Conservation (phyloP, 2,329 filamentous ascomycete species). For the Dryadomyces quercus-mongolicae region DNA sequence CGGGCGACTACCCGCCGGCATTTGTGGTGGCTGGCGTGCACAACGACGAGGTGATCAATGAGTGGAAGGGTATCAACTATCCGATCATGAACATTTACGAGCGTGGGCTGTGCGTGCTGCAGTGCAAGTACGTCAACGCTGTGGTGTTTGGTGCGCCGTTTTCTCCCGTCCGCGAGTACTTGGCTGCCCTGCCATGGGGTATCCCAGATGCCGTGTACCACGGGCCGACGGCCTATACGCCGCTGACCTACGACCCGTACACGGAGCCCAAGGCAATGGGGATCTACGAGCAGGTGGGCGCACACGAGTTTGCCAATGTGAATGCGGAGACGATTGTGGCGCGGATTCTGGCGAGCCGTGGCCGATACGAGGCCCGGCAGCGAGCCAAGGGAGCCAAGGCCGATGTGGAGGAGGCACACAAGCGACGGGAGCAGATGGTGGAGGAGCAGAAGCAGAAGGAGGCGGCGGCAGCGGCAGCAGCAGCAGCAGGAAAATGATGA, state of each 20-base stretch:
- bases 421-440: constrained; percentile 49
- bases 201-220: constrained; percentile 79
- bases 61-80: constrained; percentile 95
- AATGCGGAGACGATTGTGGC: constrained; percentile 89
- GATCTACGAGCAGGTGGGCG: constrained; percentile 68
- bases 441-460: constrained; percentile 41
- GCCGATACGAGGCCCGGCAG: constrained; percentile 85
- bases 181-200: constrained; percentile 61
- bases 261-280: constrained; percentile 66
- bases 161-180: constrained; percentile 66
- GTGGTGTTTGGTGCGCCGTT: constrained; percentile 88
- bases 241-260: constrained; percentile 69
- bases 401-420: constrained; percentile 55
- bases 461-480: constrained; percentile 13
- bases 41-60: constrained; percentile 88
- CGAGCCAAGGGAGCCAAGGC: constrained; percentile 82
- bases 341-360: constrained; percentile 75
- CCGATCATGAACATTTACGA: constrained; percentile 99
- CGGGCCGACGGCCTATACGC: constrained; percentile 89
- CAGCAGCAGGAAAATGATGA: background rate
- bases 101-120: constrained; percentile 84
- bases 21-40: constrained; percentile 92
- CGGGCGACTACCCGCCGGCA: constrained; percentile 68
- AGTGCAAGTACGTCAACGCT: constrained; percentile 86
- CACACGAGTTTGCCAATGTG: constrained; percentile 72